Evolutionary conservation across 2,329 filamentous ascomycete species (phyloP).

Genomic region (Epichloe aotearoae): DNA sequence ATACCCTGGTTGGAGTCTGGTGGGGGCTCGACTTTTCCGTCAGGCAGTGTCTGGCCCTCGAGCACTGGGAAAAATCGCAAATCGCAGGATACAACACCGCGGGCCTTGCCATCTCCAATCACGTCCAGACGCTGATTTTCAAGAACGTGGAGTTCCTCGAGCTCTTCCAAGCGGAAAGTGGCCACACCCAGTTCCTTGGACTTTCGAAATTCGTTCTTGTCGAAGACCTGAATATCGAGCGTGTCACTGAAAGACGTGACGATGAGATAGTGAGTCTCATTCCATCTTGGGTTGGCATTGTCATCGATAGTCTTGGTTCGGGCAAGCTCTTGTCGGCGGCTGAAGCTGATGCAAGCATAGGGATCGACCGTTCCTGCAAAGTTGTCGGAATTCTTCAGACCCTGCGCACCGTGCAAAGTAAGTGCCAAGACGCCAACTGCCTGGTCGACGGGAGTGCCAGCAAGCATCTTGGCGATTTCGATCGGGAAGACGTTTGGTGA

Average conservation of each 20-base stretch:
- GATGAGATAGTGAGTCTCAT: slow-evolving; percentile 92
- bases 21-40: slow-evolving; percentile 66
- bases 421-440: slow-evolving; percentile 89
- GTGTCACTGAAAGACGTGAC: slow-evolving; percentile 82
- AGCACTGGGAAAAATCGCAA: slow-evolving; percentile 93
- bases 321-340: slow-evolving; percentile 67
- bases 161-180: slow-evolving; percentile 69
- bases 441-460: slow-evolving; percentile 85
- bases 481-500: slow-evolving; percentile 95
- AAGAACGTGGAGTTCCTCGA: slow-evolving; percentile 63
- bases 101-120: slow-evolving; percentile 67
- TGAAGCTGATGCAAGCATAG: slow-evolving; percentile 74
- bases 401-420: slow-evolving; percentile 80
- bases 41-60: slow-evolving; percentile 54
- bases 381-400: slow-evolving; percentile 89
- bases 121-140: slow-evolving; percentile 82
- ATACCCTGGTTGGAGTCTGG: slow-evolving; percentile 92
- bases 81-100: slow-evolving; percentile 69
- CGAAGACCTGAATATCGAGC: slow-evolving; percentile 72
- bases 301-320: slow-evolving; percentile 82
- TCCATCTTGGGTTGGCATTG: slow-evolving; percentile 81
- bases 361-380: slow-evolving; percentile 88
- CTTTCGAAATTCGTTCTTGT: slow-evolving; percentile 93
- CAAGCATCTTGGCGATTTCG: slow-evolving; percentile 95
- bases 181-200: slow-evolving; percentile 88